Evolutionary conservation across 352 stramenopile species (phyloP).

Genomic region (Plasmopara viticola): DNA sequence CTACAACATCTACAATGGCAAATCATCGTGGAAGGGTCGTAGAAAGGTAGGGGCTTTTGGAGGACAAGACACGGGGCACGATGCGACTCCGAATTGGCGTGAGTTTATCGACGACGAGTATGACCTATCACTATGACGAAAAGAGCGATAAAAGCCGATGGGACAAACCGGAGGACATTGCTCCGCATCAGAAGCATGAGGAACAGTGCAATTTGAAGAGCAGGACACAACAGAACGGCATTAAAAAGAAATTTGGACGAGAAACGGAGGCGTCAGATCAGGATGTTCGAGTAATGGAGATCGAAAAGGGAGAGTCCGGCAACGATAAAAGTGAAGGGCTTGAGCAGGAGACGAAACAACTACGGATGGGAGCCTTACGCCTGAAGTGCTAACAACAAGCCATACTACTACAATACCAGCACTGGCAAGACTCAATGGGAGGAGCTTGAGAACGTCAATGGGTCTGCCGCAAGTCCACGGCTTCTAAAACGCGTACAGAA

Average conservation of each 20-base stretch:
- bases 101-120: constrained; percentile 58
- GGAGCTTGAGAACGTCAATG: constrained; percentile 39
- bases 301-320: constrained; percentile 4
- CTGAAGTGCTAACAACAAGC: constrained; percentile 38
- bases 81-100: constrained; percentile 42
- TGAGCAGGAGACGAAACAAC: background rate
- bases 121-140: constrained; percentile 71
- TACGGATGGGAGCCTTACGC: background rate
- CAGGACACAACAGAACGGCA: constrained; percentile 3
- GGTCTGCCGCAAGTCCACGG: constrained; percentile 17
- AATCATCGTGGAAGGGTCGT: constrained; percentile 66
- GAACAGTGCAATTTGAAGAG: constrained; percentile 11
- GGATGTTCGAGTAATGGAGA: constrained; percentile 13
- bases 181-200: constrained; percentile 10
- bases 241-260: background rate
- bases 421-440: constrained; percentile 72
- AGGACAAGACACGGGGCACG: background rate
- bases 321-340: background rate
- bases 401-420: constrained; percentile 67
- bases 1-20: constrained; percentile 61
- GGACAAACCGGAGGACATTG: constrained; percentile 54
- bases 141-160: constrained; percentile 63
- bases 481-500: constrained; percentile 33
- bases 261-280: constrained; percentile 10
- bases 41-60: constrained; percentile 24